Percentiles rank a stretch among this genome's conserved stretches.
These are phyloP conservation scores for Acorus gramineus DNA, from an alignment of 106 monocot genomes.

Conservation along the genomic window DNA sequence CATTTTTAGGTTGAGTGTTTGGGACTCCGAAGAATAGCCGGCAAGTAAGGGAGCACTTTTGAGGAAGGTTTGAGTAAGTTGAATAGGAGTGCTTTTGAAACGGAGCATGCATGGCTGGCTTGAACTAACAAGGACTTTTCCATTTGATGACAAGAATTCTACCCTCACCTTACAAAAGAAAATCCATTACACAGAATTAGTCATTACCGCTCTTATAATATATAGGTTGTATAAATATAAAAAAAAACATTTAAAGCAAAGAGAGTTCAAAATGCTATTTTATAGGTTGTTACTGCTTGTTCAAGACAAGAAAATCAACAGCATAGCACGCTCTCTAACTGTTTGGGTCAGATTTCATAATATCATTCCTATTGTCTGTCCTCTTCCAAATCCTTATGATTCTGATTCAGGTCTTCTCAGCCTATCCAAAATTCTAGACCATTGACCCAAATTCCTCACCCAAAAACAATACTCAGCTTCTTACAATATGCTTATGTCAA, in stretches of 20 bases:
- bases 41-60: constrained; percentile 42
- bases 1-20: constrained; percentile 49
- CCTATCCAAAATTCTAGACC: too few species aligned
- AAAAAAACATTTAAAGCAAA: background rate
- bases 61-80: constrained; percentile 42
- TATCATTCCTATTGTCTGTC: too few species aligned
- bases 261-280: background rate
- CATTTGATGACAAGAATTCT: constrained; percentile 48
- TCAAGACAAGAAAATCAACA: too few species aligned
- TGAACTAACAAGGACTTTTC: constrained; percentile 22
- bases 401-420: too few species aligned
- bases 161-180: constrained; percentile 40
- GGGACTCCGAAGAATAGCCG: constrained; percentile 71
- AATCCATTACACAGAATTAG: background rate
- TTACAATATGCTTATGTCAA: too few species aligned
- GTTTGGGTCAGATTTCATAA: too few species aligned
- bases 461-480: too few species aligned
- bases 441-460: too few species aligned
- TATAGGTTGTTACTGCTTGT: too few species aligned
- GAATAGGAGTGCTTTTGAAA: constrained; percentile 69
- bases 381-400: too few species aligned
- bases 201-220: background rate
- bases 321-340: too few species aligned
- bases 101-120: constrained; percentile 75
- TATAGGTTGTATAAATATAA: background rate